phyloP scores from a whole-genome alignment of 345 rosid species.

The Gossypium arboreum region DNA sequence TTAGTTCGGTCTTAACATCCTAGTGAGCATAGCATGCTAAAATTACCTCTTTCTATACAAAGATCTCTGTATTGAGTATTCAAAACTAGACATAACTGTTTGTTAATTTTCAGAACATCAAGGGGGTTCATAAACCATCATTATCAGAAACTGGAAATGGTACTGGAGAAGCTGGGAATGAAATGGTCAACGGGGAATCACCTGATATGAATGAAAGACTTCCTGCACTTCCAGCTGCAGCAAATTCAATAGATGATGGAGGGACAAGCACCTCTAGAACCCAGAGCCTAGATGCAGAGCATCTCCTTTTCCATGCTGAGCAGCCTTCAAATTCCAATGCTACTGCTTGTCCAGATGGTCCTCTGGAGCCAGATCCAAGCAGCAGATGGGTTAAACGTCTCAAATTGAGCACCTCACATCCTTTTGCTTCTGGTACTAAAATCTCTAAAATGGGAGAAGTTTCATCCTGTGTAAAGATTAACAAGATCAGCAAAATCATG shows the following conservation, averaged over 20 bases:
- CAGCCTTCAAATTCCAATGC: slow-evolving; percentile 39
- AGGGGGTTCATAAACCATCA: slow-evolving; percentile 14
- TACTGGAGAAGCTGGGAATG: slow-evolving; percentile 23
- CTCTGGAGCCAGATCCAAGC: slow-evolving; percentile 37
- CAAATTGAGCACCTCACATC: slow-evolving; percentile 37
- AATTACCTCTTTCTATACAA: slow-evolving; percentile 2
- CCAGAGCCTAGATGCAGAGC: slow-evolving; percentile 64
- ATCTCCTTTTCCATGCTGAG: slow-evolving; percentile 38
- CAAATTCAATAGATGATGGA: slow-evolving; percentile 33
- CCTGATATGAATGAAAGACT: slow-evolving; percentile 52
- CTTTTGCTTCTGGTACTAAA: slow-evolving; percentile 41
- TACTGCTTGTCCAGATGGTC: slow-evolving; percentile 24
- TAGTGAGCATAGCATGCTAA: not conserved
- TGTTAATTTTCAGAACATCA: slow-evolving; percentile 25
- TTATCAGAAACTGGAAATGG: slow-evolving; percentile 19
- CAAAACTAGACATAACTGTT: not conserved
- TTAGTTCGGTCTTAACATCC: not conserved
- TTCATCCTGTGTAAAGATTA: slow-evolving; percentile 35
- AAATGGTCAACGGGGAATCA: slow-evolving; percentile 26
- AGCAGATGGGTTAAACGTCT: slow-evolving; percentile 90
- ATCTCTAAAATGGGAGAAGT: slow-evolving; percentile 39
- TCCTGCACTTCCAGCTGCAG: slow-evolving; percentile 31
- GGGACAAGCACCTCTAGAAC: slow-evolving; percentile 70
- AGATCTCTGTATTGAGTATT: not conserved
- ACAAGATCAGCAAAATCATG: slow-evolving; percentile 21